These are phyloP conservation scores for Aspergillus ochraceoroseus DNA, from an alignment of 2,329 filamentous ascomycete species.

Conservation along the genomic window DNA sequence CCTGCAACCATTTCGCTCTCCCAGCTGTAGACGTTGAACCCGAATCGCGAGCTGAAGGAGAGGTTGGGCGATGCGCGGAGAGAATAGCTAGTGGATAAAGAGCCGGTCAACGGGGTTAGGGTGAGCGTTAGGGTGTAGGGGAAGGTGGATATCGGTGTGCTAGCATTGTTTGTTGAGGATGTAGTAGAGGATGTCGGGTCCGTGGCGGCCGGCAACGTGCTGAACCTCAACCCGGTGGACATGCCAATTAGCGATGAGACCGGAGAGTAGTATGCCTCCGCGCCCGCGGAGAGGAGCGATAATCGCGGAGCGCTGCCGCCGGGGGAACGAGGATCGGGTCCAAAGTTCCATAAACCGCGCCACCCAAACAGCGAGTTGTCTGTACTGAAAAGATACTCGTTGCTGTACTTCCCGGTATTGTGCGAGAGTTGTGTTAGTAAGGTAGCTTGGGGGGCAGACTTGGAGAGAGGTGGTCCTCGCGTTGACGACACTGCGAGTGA, in stretches of 20 bases:
- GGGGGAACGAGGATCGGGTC: slow-evolving; percentile 53
- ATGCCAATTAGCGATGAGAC: slow-evolving; percentile 91
- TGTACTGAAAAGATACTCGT: slow-evolving; percentile 86
- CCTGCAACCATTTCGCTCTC: slow-evolving; percentile 91
- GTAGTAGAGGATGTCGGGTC: slow-evolving; percentile 26
- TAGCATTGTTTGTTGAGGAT: slow-evolving; percentile 23
- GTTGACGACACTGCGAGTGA: slow-evolving; percentile 59
- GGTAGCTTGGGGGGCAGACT: slow-evolving; percentile 44
- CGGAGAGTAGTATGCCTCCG: slow-evolving; percentile 90
- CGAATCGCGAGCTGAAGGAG: slow-evolving; percentile 82
- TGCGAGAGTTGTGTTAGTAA: slow-evolving; percentile 52
- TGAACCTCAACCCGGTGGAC: slow-evolving; percentile 82
- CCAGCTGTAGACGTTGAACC: slow-evolving; percentile 98
- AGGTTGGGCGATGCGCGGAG: slow-evolving; percentile 79
- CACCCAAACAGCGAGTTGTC: slow-evolving; percentile 85
- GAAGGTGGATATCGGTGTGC: slow-evolving; percentile 60
- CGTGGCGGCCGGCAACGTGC: slow-evolving; percentile 64
- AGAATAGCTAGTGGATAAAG: slow-evolving; percentile 83
- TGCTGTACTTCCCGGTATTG: slow-evolving; percentile 78
- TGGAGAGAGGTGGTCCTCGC: slow-evolving; percentile 39
- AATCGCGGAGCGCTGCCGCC: slow-evolving; percentile 54
- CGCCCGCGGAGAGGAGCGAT: slow-evolving; percentile 83
- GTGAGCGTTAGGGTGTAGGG: slow-evolving; percentile 92
- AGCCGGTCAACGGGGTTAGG: slow-evolving; percentile 90
- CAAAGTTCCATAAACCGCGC: slow-evolving; percentile 91